These are phyloP conservation scores for Hypoxylon sp. DNA, from an alignment of 2,329 filamentous ascomycete genomes.

Conservation along the genomic window DNA sequence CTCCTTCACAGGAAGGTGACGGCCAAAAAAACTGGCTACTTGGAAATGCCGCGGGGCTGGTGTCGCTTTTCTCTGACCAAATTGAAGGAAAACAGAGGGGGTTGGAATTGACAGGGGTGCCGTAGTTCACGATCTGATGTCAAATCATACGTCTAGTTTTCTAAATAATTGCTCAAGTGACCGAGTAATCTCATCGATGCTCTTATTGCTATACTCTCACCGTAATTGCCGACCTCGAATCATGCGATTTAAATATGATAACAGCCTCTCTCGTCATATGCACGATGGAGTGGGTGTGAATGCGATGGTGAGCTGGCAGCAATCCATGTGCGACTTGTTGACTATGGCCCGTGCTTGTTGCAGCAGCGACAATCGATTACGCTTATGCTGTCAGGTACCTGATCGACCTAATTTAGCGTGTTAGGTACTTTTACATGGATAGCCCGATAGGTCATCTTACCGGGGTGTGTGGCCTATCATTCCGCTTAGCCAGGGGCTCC, in stretches of 20 bases:
- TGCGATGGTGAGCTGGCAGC: constrained; percentile 48
- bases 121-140: constrained; percentile 27
- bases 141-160: constrained; percentile 15
- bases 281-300: constrained; percentile 31
- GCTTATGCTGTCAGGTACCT: constrained; percentile 28
- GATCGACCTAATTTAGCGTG: constrained; percentile 4
- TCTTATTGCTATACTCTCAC: constrained; percentile 22
- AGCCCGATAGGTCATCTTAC: constrained; percentile 22
- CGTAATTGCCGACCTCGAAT: constrained; percentile 12
- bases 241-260: constrained; percentile 25
- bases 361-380: constrained; percentile 39
- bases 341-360: constrained; percentile 33
- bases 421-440: constrained; percentile 16
- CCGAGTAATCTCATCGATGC: constrained; percentile 5
- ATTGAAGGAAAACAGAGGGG: constrained; percentile 45
- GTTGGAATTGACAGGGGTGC: constrained; percentile 44
- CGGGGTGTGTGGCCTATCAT: constrained; percentile 30
- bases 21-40: constrained; percentile 29
- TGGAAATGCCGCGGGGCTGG: constrained; percentile 50
- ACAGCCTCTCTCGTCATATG: constrained; percentile 29
- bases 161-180: constrained; percentile 10
- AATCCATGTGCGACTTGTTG: constrained; percentile 26
- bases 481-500: background rate
- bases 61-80: constrained; percentile 33
- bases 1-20: constrained; percentile 42